Conservation (phyloP, 805 yeast genomes). For the Myxozyma sirexii region DNA sequence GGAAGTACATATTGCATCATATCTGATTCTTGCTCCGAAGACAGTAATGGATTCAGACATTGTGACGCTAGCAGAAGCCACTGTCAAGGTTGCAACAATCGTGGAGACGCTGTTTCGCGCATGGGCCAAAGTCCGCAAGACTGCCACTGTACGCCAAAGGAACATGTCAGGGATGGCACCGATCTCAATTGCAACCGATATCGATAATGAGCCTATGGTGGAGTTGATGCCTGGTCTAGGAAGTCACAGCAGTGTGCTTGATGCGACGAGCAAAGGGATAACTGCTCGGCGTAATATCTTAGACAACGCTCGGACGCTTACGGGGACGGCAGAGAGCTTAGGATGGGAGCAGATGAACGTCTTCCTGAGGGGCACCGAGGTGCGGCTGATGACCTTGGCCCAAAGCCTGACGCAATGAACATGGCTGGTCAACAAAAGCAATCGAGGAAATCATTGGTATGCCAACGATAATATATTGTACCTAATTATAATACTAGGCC, state of each 20-base stretch:
- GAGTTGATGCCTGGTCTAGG: no score
- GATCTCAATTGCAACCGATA: no score
- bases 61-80: slow-evolving; percentile 1
- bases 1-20: slow-evolving; percentile 7
- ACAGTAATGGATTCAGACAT: neutral
- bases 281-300: neutral
- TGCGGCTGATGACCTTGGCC: slow-evolving; percentile 9
- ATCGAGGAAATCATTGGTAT: neutral
- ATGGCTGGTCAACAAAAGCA: neutral
- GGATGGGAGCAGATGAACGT: slow-evolving; percentile 4
- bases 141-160: slow-evolving; percentile 11
- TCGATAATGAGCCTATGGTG: no score
- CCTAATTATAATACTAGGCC: neutral
- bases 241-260: neutral
- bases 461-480: neutral
- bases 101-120: slow-evolving; percentile 19
- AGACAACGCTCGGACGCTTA: neutral
- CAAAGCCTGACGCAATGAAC: neutral
- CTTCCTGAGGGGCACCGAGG: slow-evolving; percentile 7
- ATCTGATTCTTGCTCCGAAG: slow-evolving; percentile 8
- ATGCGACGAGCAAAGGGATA: neutral
- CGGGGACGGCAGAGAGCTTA: neutral
- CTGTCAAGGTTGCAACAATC: slow-evolving; percentile 9
- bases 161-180: neutral
- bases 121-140: slow-evolving; percentile 20